phyloP scores from a whole-genome alignment of 805 yeast species.

The Kregervanrija delftensis region DNA sequence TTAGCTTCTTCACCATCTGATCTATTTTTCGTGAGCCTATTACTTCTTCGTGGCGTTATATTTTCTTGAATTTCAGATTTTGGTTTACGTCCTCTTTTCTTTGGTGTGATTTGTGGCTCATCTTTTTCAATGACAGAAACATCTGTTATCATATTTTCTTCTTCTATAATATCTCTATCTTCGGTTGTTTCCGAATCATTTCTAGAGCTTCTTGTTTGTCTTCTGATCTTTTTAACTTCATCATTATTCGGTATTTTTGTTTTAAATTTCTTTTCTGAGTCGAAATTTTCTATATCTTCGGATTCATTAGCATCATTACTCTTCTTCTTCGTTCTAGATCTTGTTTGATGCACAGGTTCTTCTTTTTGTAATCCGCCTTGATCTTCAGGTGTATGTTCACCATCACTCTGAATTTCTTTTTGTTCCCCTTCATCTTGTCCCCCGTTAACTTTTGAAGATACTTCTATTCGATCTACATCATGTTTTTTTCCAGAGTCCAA shows the following conservation, averaged over 20 bases:
- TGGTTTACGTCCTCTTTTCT: constrained; percentile 8
- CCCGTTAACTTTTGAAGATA: background rate
- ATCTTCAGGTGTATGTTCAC: background rate
- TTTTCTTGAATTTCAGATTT: constrained; percentile 2
- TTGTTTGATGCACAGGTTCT: constrained; percentile 7
- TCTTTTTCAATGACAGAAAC: background rate
- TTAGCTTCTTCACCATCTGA: no score
- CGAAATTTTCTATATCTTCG: constrained; percentile 1
- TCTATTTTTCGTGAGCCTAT: background rate
- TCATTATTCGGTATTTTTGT: background rate
- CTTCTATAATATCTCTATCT: background rate
- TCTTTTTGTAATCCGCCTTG: constrained; percentile 2
- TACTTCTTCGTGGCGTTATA: constrained; percentile 6
- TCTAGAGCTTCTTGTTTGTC: no score
- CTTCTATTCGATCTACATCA: background rate
- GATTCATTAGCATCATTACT: background rate
- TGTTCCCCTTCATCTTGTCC: background rate
- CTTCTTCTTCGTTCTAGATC: constrained; percentile 7
- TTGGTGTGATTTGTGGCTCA: background rate
- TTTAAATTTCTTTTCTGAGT: constrained; percentile 6
- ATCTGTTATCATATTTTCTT: background rate
- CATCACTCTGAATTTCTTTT: background rate
- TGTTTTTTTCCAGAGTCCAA: background rate
- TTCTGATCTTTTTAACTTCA: background rate
- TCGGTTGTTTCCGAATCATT: background rate